Percentiles rank a stretch among this genome's conserved stretches.
phyloP scores from a whole-genome alignment of 108 stramenopile genomes.

The Conticribra weissflogii region DNA sequence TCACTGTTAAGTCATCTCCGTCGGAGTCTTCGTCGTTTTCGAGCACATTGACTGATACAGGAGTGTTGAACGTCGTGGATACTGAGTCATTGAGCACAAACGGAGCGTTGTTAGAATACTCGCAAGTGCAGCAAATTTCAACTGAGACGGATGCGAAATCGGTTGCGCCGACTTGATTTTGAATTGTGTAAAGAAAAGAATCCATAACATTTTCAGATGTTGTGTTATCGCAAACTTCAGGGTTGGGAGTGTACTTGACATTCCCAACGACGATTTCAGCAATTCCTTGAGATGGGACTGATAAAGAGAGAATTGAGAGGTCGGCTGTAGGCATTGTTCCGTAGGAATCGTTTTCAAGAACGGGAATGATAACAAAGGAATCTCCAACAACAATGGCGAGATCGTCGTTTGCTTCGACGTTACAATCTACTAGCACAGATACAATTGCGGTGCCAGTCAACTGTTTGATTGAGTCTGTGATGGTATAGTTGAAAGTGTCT shows the following conservation, averaged over 20 bases:
- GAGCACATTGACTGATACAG: not conserved
- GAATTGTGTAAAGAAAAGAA: not conserved
- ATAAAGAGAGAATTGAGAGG: not conserved
- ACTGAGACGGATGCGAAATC: conserved; percentile 4
- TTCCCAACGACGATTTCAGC: not conserved
- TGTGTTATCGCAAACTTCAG: not conserved
- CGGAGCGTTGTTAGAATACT: not conserved
- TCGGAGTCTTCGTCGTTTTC: conserved; percentile 3
- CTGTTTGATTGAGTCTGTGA: not conserved
- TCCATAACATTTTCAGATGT: not conserved
- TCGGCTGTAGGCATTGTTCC: not conserved
- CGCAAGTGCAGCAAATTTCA: not conserved
- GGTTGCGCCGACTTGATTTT: not conserved
- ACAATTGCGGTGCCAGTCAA: not conserved
- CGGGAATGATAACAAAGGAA: not conserved
- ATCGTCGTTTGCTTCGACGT: not conserved
- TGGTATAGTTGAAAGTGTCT: not conserved
- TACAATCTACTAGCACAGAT: not conserved
- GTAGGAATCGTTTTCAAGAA: conserved; percentile 1
- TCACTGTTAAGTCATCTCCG: not conserved
- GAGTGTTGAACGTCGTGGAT: not conserved
- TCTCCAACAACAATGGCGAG: not conserved
- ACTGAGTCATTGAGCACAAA: not conserved
- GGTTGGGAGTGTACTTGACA: not conserved
- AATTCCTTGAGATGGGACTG: not conserved